Percentiles rank a stretch among this genome's conserved stretches.
Evolutionary conservation across 208 protist genomes (phyloP).

Genomic region (Leishmania braziliensis): DNA sequence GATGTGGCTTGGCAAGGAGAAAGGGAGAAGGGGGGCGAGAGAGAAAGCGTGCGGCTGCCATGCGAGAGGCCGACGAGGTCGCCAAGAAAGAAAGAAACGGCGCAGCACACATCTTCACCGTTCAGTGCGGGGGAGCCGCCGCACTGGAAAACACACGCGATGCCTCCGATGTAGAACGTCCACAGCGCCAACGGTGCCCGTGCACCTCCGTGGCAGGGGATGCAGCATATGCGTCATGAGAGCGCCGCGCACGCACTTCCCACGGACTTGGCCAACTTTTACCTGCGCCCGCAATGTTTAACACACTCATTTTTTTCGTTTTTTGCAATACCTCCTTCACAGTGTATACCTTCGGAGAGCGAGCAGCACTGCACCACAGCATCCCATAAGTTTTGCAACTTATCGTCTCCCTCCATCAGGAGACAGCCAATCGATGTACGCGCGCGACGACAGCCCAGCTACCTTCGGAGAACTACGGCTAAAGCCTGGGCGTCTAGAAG

Average conservation of each 20-base stretch:
- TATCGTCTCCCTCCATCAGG: background rate
- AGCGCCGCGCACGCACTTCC: no score
- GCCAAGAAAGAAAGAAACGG: background rate
- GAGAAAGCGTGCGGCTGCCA: background rate
- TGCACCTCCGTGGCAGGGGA: no score
- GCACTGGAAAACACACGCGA: background rate
- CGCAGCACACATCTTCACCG: background rate
- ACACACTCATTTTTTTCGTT: no score
- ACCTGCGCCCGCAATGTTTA: no score
- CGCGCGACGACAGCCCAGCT: background rate
- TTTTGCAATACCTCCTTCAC: background rate
- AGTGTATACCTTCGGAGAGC: background rate
- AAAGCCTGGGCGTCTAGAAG: background rate
- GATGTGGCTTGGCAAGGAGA: background rate
- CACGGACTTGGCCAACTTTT: no score
- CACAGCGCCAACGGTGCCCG: no score
- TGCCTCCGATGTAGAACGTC: no score
- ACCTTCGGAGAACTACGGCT: background rate
- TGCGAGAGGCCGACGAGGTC: background rate
- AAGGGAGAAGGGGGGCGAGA: background rate
- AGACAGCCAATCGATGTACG: background rate
- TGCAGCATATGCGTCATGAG: no score
- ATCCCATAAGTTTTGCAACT: no score
- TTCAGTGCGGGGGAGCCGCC: no score
- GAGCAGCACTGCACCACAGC: background rate